Evolutionary conservation across 1,139 yeast genomes (phyloP).

Genomic region (Debaryomycetaceae sp.): DNA sequence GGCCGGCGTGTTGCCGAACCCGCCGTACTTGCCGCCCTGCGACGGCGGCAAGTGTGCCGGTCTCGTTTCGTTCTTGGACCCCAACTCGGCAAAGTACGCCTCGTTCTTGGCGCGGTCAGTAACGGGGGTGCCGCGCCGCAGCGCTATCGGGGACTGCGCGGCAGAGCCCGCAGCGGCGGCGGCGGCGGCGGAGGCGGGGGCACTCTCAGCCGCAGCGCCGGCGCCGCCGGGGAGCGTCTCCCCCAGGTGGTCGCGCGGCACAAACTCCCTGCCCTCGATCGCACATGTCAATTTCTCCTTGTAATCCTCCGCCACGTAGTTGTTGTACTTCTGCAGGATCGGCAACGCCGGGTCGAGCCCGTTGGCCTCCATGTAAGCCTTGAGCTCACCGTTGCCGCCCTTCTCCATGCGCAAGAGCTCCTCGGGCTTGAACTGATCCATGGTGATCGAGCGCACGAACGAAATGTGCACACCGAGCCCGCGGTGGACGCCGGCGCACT

Average conservation of each 20-base stretch:
- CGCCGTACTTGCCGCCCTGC: conserved; percentile 89
- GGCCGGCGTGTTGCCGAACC: conserved; percentile 81
- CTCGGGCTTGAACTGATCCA: conserved; percentile 95
- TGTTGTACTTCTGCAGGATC: conserved; percentile 74
- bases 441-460: conserved; percentile 91
- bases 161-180: conserved; percentile 14
- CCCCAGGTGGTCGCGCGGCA: conserved; percentile 60
- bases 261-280: conserved; percentile 71
- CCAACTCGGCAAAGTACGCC: conserved; percentile 75
- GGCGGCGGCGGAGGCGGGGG: conserved; percentile 13
- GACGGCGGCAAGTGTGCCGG: conserved; percentile 85
- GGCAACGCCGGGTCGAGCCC: conserved; percentile 69
- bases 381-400: conserved; percentile 86
- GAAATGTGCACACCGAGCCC: conserved; percentile 96
- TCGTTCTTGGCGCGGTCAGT: conserved; percentile 65
- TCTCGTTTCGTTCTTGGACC: conserved; percentile 65
- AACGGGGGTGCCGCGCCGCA: conserved; percentile 39
- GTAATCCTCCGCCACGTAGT: conserved; percentile 91
- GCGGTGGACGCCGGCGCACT: conserved; percentile 96
- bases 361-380: conserved; percentile 60
- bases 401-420: conserved; percentile 87
- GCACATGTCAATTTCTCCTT: conserved; percentile 74
- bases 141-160: conserved; percentile 30
- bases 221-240: conserved; percentile 34
- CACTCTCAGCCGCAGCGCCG: conserved; percentile 13